Conservation (phyloP, 257 asterid species). For the Cinchona pubescens region DNA sequence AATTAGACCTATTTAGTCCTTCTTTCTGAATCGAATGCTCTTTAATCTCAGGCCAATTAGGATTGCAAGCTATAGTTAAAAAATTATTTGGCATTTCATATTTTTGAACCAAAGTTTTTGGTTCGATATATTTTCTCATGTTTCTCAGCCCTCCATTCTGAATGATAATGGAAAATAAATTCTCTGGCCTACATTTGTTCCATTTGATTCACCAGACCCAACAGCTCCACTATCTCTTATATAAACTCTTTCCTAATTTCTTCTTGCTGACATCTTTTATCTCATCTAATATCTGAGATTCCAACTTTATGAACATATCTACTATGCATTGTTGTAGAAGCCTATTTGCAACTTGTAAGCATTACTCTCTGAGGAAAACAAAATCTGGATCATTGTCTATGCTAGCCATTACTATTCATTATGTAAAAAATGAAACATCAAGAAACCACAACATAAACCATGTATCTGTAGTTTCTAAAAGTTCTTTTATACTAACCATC, state of each 20-base stretch:
- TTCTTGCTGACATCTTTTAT: background rate
- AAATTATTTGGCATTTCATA: background rate
- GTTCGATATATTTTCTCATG: background rate
- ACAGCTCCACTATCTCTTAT: too few species aligned
- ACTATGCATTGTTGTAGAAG: background rate
- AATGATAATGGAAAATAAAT: background rate
- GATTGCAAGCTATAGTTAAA: background rate
- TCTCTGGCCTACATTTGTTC: background rate
- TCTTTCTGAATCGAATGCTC: too few species aligned
- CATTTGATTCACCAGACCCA: background rate
- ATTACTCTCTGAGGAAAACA: background rate
- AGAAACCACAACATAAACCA: too few species aligned
- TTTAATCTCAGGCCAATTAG: conserved; percentile 2
- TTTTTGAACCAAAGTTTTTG: background rate
- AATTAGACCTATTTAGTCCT: background rate
- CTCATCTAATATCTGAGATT: background rate
- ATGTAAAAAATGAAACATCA: too few species aligned
- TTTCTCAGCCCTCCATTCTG: background rate
- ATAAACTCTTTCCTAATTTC: background rate
- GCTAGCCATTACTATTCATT: background rate
- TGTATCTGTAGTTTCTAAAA: too few species aligned
- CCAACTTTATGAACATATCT: background rate
- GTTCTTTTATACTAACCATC: too few species aligned
- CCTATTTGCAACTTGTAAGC: background rate
- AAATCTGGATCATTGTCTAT: background rate